These are phyloP conservation scores for Auricularia heimuer DNA, from an alignment of 768 basidiomycete species.

Conservation along the genomic window DNA sequence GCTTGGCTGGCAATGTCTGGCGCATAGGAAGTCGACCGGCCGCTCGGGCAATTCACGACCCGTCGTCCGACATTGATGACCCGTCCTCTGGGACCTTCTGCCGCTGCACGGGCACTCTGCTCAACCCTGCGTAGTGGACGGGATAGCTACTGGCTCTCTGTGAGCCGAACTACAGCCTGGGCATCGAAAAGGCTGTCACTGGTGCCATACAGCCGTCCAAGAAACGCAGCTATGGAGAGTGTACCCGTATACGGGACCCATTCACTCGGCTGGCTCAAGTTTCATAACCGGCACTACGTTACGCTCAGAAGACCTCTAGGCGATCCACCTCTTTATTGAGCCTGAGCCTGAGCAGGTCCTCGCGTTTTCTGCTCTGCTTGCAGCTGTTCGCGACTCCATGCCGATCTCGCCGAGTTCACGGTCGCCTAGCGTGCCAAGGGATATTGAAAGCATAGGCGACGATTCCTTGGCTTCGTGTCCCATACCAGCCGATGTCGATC, in stretches of 20 bases:
- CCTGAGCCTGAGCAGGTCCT: neutral
- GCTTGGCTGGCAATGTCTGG: neutral
- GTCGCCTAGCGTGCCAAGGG: neutral
- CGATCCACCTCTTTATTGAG: too few species aligned
- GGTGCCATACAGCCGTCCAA: neutral
- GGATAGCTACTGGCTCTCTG: neutral
- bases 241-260: neutral
- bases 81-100: neutral
- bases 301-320: too few species aligned
- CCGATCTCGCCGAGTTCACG: neutral
- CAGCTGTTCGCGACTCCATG: neutral
- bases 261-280: neutral
- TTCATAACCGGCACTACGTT: neutral
- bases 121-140: neutral
- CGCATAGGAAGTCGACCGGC: neutral
- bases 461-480: neutral
- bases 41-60: neutral
- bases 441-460: neutral
- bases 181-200: neutral
- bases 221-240: neutral
- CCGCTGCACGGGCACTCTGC: neutral
- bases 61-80: neutral
- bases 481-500: neutral
- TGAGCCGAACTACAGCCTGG: neutral
- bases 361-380: neutral